phyloP scores from a whole-genome alignment of 2,329 filamentous ascomycete genomes.

The Tolypocladium ovalisporum region DNA sequence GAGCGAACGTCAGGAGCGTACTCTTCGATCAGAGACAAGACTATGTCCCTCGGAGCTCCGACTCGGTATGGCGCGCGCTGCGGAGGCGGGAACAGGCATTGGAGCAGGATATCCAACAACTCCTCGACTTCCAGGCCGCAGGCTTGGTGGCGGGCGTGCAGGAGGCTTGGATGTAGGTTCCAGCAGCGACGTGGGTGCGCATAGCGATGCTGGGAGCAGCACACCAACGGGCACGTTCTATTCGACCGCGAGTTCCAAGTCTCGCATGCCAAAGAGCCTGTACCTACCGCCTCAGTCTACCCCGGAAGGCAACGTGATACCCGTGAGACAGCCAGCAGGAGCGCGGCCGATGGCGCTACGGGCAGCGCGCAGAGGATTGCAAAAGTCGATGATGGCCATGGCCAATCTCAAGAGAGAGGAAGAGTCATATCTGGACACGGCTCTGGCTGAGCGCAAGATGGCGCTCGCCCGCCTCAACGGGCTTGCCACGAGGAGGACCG shows the following conservation, averaged over 20 bases:
- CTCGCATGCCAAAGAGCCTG: conserved; percentile 29
- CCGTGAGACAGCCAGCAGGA: conserved; percentile 44
- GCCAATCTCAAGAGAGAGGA: conserved; percentile 59
- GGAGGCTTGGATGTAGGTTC: conserved; percentile 7
- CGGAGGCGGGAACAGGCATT: conserved; percentile 33
- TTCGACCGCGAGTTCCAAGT: conserved; percentile 26
- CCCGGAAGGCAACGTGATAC: conserved; percentile 40
- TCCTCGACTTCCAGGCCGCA: conserved; percentile 37
- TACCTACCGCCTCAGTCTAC: conserved; percentile 27
- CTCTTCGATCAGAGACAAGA: conserved; percentile 25
- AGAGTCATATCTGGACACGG: conserved; percentile 45
- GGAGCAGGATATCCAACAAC: conserved; percentile 34
- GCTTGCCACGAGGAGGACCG: conserved; percentile 37
- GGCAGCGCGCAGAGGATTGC: conserved; percentile 53
- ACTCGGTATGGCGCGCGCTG: conserved; percentile 36
- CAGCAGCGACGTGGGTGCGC: conserved; percentile 14
- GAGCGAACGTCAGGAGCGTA: conserved; percentile 16
- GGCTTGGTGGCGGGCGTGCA: conserved; percentile 29
- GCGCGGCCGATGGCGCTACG: conserved; percentile 43
- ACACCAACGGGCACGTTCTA: conserved; percentile 30
- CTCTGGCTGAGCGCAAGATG: conserved; percentile 43
- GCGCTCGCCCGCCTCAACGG: conserved; percentile 47
- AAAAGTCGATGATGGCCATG: conserved; percentile 51
- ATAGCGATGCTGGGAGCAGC: conserved; percentile 29
- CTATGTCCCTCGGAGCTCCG: conserved; percentile 19